phyloP scores from a whole-genome alignment of 495 filamentous ascomycete species.

The Pseudotulostoma volvatum region DNA sequence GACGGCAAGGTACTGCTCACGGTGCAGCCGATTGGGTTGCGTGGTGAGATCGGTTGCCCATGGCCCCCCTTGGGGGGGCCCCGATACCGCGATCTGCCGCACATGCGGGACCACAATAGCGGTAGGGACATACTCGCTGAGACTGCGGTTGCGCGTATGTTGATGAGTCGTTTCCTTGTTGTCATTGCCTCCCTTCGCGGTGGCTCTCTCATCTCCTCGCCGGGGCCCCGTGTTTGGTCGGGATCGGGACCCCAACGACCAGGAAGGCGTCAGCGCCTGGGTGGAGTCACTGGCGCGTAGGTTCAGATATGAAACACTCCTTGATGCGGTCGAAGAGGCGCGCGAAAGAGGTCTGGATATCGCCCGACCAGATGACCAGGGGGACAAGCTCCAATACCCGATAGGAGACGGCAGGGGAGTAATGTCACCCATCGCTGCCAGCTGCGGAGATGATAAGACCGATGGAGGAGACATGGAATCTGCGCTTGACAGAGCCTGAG shows the following conservation, averaged over 20 bases:
- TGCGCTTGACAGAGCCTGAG: conserved; percentile 24
- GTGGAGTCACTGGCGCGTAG: conserved; percentile 26
- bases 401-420: conserved; percentile 88
- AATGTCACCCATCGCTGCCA: conserved; percentile 73
- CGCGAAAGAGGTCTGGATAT: conserved; percentile 22
- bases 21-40: conserved; percentile 44
- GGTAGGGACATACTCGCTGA: conserved; percentile 75
- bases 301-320: conserved; percentile 21
- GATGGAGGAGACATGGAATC: conserved; percentile 46
- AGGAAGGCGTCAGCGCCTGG: conserved; percentile 19
- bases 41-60: conserved; percentile 17
- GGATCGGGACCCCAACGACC: too few relatives aligned
- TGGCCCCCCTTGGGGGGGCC: conserved; percentile 27
- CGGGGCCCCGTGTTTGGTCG: conserved; percentile 6
- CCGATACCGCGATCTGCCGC: conserved; percentile 57
- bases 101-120: conserved; percentile 43
- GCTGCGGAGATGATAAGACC: conserved; percentile 47
- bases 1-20: conserved; percentile 66
- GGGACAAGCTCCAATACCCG: conserved; percentile 44
- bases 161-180: conserved; percentile 19
- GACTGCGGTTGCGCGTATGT: conserved; percentile 55
- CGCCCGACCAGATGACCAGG: conserved; percentile 33
- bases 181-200: conserved; percentile 8
- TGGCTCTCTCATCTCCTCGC: conserved; percentile 2
- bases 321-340: conserved; percentile 23